A percentile compares a stretch with the other conserved stretches of the same genome.
phyloP scores from a whole-genome alignment of 306 rosid genomes.

The Dalbergia cochinchinensis region DNA sequence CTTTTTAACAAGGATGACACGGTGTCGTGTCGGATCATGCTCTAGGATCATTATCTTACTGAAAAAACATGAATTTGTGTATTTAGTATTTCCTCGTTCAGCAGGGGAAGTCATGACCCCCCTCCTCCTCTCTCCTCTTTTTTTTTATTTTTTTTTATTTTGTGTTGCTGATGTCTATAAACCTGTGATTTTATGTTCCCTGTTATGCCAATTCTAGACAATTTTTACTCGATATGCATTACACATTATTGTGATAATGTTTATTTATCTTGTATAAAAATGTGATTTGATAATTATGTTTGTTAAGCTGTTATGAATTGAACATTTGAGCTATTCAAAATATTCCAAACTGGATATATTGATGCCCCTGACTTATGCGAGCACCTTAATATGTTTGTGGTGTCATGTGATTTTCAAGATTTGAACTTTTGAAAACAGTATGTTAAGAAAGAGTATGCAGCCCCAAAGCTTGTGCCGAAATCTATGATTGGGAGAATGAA shows the following conservation, averaged over 20 bases:
- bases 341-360: neutral
- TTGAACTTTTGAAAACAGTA: neutral
- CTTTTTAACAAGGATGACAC: neutral
- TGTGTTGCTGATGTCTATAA: neutral
- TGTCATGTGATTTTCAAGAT: neutral
- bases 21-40: slow-evolving; percentile 6
- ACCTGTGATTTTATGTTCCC: neutral
- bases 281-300: neutral
- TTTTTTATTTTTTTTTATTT: neutral
- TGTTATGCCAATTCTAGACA: neutral
- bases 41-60: neutral
- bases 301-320: too few species aligned
- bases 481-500: too few species aligned
- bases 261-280: neutral
- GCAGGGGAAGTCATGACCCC: neutral
- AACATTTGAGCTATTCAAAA: neutral
- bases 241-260: neutral
- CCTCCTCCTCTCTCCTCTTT: too few species aligned
- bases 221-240: neutral
- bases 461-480: too few species aligned
- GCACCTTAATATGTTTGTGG: neutral
- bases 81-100: neutral
- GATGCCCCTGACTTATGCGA: neutral
- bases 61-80: neutral
- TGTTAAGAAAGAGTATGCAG: neutral